These are phyloP conservation scores for Zasmidium angulare DNA, from an alignment of 2,329 filamentous ascomycete species.

Conservation along the genomic window DNA sequence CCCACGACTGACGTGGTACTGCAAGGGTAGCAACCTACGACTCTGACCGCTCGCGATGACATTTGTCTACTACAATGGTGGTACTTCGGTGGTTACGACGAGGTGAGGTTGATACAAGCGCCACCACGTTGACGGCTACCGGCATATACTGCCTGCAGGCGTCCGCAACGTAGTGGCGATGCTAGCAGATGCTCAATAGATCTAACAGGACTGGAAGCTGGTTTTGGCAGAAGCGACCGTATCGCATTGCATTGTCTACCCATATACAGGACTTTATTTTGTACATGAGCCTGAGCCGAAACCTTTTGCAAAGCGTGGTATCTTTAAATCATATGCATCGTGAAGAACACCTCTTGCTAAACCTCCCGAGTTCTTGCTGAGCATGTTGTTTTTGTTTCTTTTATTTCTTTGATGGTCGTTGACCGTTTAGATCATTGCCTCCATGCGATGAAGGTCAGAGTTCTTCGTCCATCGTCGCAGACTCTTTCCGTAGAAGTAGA, in stretches of 20 bases:
- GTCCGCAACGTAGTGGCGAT: too few relatives aligned
- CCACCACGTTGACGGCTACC: not conserved
- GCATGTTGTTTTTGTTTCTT: not conserved
- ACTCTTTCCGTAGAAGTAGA: slow-evolving; percentile 46
- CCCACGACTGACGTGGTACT: too few relatives aligned
- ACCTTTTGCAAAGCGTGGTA: not conserved
- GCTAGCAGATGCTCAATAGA: too few relatives aligned
- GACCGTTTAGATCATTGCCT: slow-evolving; percentile 31
- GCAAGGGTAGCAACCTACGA: too few relatives aligned
- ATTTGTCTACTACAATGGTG: not conserved
- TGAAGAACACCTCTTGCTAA: not conserved
- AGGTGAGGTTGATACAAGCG: not conserved
- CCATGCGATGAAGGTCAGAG: slow-evolving; percentile 38
- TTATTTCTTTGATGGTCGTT: not conserved
- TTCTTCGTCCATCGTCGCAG: slow-evolving; percentile 41
- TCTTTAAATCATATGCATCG: not conserved
- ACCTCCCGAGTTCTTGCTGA: not conserved
- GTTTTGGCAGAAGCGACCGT: not conserved
- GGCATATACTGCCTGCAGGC: not conserved
- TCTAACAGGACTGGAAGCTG: not conserved
- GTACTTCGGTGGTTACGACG: not conserved
- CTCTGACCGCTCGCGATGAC: too few relatives aligned
- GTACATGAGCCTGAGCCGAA: not conserved
- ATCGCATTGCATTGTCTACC: not conserved
- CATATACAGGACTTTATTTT: not conserved